These are phyloP conservation scores for Terana coerulea DNA, from an alignment of 768 basidiomycete species.

Conservation along the genomic window DNA sequence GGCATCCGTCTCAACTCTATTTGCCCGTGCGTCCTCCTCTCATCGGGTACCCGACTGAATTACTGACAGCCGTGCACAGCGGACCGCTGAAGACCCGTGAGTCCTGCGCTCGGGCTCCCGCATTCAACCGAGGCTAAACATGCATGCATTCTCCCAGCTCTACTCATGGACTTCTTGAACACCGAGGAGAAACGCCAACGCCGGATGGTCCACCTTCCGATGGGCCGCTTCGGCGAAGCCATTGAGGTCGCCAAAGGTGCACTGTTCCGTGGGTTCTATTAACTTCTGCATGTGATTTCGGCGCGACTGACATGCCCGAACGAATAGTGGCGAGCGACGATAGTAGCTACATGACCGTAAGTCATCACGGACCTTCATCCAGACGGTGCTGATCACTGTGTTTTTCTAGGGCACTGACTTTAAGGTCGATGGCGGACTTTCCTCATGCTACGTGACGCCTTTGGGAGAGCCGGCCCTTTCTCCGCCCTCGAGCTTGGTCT, in stretches of 20 bases:
- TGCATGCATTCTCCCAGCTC: constrained; percentile 49
- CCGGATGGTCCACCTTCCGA: constrained; percentile 85
- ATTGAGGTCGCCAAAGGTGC: constrained; percentile 92
- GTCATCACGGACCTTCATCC: constrained; percentile 21
- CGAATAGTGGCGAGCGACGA: constrained; percentile 94
- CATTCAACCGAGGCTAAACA: constrained; percentile 1
- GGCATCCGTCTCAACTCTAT: constrained; percentile 95
- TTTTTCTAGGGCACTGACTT: constrained; percentile 76
- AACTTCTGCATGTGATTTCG: background rate
- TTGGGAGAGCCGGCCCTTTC: constrained; percentile 69
- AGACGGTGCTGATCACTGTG: background rate
- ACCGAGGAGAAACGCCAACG: constrained; percentile 94
- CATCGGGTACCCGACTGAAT: background rate
- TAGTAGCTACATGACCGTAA: constrained; percentile 91
- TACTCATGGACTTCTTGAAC: constrained; percentile 98
- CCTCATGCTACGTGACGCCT: constrained; percentile 90
- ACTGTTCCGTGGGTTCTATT: constrained; percentile 77
- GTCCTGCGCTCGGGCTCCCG: constrained; percentile 22
- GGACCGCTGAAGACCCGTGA: constrained; percentile 94
- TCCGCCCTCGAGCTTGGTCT: constrained; percentile 66
- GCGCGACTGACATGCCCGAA: constrained; percentile 1
- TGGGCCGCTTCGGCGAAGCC: constrained; percentile 98
- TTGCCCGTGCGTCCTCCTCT: constrained; percentile 70
- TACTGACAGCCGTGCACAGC: constrained; percentile 35
- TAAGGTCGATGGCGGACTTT: constrained; percentile 92